These are phyloP conservation scores for Phytophthora fragariaefolia DNA, from an alignment of 352 stramenopile species.

Conservation along the genomic window DNA sequence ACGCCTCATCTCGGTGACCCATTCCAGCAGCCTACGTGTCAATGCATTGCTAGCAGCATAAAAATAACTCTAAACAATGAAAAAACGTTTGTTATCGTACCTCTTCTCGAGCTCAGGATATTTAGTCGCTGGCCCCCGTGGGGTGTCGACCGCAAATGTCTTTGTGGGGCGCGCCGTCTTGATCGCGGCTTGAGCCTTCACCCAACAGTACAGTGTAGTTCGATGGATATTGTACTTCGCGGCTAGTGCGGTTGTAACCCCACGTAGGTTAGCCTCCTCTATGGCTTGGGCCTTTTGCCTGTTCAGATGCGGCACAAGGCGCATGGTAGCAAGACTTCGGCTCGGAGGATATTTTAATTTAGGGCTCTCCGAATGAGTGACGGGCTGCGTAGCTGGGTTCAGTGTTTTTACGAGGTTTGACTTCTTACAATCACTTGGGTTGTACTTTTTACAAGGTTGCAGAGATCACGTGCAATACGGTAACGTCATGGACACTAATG, in stretches of 20 bases:
- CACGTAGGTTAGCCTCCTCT: not conserved
- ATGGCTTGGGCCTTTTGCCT: not conserved
- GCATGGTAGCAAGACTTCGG: not conserved
- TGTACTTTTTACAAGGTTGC: conserved; percentile 1
- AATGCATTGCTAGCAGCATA: not conserved
- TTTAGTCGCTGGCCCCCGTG: not conserved
- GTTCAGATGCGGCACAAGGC: not conserved
- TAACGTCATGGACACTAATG: too few species aligned
- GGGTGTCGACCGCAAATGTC: not conserved
- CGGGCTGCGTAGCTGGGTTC: not conserved
- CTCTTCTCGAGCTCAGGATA: not conserved
- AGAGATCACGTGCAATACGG: not conserved
- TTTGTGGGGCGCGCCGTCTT: not conserved
- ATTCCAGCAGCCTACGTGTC: not conserved
- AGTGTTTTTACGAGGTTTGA: not conserved
- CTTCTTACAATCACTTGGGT: not conserved
- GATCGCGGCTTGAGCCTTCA: not conserved
- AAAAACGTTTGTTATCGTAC: not conserved
- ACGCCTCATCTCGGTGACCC: not conserved
- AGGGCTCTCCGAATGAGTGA: not conserved
- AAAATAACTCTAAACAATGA: too few species aligned
- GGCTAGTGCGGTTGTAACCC: not conserved
- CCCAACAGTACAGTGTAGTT: not conserved
- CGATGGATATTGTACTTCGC: not conserved
- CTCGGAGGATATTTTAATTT: not conserved